Evolutionary conservation across 768 basidiomycete genomes (phyloP).

Genomic region (Hysterangium stoloniferum): DNA sequence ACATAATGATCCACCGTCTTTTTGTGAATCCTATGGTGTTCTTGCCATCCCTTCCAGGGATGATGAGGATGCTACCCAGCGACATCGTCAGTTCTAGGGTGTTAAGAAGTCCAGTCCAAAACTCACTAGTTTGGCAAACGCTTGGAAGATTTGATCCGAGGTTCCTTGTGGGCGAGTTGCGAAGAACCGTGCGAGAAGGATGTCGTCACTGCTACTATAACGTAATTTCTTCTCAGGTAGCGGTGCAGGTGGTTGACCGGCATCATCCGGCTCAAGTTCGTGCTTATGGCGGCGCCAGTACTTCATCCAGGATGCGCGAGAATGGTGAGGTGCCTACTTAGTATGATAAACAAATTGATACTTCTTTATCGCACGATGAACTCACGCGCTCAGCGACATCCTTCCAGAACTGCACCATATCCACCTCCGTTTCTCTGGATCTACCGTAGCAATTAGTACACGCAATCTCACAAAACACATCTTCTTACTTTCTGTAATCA

Average conservation of each 20-base stretch:
- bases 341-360: background rate
- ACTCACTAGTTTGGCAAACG: constrained; percentile 62
- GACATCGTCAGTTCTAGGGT: background rate
- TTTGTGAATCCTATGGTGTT: constrained; percentile 85
- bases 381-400: constrained; percentile 47
- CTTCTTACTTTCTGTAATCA: constrained; percentile 62
- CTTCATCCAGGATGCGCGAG: constrained; percentile 92
- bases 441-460: constrained; percentile 1
- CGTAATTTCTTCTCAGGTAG: constrained; percentile 80
- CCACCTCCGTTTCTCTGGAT: constrained; percentile 25
- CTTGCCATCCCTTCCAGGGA: constrained; percentile 94
- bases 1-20: constrained; percentile 79
- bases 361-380: constrained; percentile 8
- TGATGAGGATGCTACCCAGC: constrained; percentile 67
- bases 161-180: constrained; percentile 68
- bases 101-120: background rate
- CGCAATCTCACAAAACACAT: background rate
- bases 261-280: constrained; percentile 60
- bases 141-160: constrained; percentile 77
- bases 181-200: constrained; percentile 72
- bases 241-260: constrained; percentile 63
- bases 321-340: constrained; percentile 76
- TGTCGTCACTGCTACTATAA: constrained; percentile 72
- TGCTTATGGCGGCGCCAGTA: constrained; percentile 86
- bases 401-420: constrained; percentile 78